A percentile compares a stretch with the other conserved stretches of the same genome.
Evolutionary conservation across 371 early-diverging fungal species (phyloP).

Genomic region (Furculomyces boomerangus): DNA sequence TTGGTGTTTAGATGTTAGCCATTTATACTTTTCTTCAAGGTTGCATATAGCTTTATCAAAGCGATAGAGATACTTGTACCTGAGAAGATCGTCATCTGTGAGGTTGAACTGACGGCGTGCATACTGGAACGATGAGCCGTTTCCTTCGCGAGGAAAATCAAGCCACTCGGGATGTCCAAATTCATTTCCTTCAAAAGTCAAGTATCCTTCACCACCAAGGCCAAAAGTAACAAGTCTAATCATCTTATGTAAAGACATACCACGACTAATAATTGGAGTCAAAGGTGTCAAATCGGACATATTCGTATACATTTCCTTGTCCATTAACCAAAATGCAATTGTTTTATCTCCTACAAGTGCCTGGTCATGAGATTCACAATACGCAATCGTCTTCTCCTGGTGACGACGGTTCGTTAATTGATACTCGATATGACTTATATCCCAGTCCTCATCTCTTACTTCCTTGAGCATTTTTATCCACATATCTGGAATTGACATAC

Average conservation of each 20-base stretch:
- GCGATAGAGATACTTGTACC: slow-evolving; percentile 79
- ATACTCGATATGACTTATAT: slow-evolving; percentile 64
- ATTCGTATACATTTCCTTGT: slow-evolving; percentile 90
- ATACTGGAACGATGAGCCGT: slow-evolving; percentile 79
- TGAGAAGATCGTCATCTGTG: slow-evolving; percentile 59
- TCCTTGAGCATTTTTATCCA: slow-evolving; percentile 96
- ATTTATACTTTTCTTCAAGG: slow-evolving; percentile 45
- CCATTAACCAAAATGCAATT: slow-evolving; percentile 96
- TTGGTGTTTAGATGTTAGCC: slow-evolving; percentile 33
- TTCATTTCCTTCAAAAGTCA: slow-evolving; percentile 92
- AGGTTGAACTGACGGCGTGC: slow-evolving; percentile 89
- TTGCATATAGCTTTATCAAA: slow-evolving; percentile 75
- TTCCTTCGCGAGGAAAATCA: slow-evolving; percentile 90
- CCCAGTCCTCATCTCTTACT: slow-evolving; percentile 79
- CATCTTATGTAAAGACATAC: slow-evolving; percentile 87
- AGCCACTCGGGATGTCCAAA: slow-evolving; percentile 98
- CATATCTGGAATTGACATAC: slow-evolving; percentile 97
- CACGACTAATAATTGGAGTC: slow-evolving; percentile 86
- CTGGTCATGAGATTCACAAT: slow-evolving; percentile 92
- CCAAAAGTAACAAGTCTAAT: slow-evolving; percentile 75
- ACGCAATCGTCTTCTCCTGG: slow-evolving; percentile 78
- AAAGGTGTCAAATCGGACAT: slow-evolving; percentile 69
- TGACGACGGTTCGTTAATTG: slow-evolving; percentile 79
- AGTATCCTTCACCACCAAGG: slow-evolving; percentile 87
- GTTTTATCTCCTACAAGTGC: slow-evolving; percentile 96